Conservation (phyloP, 768 basidiomycete genomes). For the Lactifluus echinatus region DNA sequence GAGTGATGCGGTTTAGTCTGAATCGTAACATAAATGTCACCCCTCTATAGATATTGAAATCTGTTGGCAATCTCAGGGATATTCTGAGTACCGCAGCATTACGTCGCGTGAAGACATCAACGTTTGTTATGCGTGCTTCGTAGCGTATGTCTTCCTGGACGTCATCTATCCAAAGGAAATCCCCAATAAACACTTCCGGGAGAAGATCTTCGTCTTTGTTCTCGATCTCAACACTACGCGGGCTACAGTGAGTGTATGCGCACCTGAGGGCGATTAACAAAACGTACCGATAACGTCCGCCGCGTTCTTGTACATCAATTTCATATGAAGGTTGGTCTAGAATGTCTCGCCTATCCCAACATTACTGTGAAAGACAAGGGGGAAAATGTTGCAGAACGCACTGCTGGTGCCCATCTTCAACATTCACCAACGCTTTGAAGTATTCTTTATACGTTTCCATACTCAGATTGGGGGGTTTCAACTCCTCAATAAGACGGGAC, state of each 20-base stretch:
- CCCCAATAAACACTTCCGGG: constrained; percentile 8
- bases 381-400: constrained; percentile 26
- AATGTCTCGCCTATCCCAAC: constrained; percentile 24
- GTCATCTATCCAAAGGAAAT: constrained; percentile 13
- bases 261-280: neutral
- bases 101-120: neutral
- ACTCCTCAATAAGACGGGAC: neutral
- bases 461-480: neutral
- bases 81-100: constrained; percentile 34
- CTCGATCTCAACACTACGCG: constrained; percentile 7
- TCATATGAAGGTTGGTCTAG: neutral
- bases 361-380: constrained; percentile 20
- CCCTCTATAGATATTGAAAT: constrained; percentile 34
- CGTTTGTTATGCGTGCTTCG: constrained; percentile 1
- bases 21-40: constrained; percentile 44
- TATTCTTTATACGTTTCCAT: constrained; percentile 5
- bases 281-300: neutral
- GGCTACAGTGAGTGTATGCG: neutral
- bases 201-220: constrained; percentile 7
- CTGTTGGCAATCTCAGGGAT: constrained; percentile 34
- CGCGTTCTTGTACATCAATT: neutral
- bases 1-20: constrained; percentile 42
- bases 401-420: constrained; percentile 40
- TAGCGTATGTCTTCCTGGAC: constrained; percentile 1
- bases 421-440: constrained; percentile 6